These are phyloP conservation scores for Phyllosticta ampelicida DNA, from an alignment of 2,329 filamentous ascomycete species.

Conservation along the genomic window DNA sequence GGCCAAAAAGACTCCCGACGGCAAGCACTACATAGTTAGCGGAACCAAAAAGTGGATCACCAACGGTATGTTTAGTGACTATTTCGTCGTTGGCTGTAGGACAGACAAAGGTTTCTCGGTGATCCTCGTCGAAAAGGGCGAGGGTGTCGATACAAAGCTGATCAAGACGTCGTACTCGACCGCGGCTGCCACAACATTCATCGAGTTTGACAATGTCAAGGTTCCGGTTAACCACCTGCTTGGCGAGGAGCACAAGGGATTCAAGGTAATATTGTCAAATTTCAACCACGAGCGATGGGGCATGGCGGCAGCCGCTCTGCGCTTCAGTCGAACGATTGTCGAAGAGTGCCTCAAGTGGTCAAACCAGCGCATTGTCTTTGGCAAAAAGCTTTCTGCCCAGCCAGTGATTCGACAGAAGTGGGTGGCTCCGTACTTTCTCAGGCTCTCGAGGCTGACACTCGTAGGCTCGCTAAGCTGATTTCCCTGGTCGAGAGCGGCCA, in stretches of 20 bases:
- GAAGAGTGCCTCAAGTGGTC: constrained; percentile 84
- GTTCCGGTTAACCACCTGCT: constrained; percentile 69
- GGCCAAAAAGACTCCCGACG: constrained; percentile 37
- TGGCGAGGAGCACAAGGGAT: constrained; percentile 76
- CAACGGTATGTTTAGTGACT: constrained; percentile 69
- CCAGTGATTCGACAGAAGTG: constrained; percentile 72
- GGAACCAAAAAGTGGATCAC: constrained; percentile 83
- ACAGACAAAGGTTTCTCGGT: constrained; percentile 73
- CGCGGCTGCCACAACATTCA: constrained; percentile 64
- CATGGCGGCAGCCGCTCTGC: constrained; percentile 57
- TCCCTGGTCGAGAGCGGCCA: constrained; percentile 71
- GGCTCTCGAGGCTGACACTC: background rate
- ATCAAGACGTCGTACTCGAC: constrained; percentile 78
- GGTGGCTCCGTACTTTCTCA: constrained; percentile 15
- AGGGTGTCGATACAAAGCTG: constrained; percentile 63
- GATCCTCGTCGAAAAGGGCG: constrained; percentile 60
- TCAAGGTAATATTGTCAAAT: constrained; percentile 73
- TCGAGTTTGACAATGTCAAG: constrained; percentile 80
- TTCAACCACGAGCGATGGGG: constrained; percentile 82
- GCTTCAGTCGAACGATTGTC: constrained; percentile 56
- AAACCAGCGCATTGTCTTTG: constrained; percentile 76
- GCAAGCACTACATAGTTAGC: constrained; percentile 50
- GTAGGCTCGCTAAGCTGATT: constrained; percentile 74
- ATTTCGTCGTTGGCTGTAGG: constrained; percentile 71
- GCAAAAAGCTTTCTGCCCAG: constrained; percentile 71